These are phyloP conservation scores for Lippia alba DNA, from an alignment of 305 asterid genomes.

Conservation along the genomic window DNA sequence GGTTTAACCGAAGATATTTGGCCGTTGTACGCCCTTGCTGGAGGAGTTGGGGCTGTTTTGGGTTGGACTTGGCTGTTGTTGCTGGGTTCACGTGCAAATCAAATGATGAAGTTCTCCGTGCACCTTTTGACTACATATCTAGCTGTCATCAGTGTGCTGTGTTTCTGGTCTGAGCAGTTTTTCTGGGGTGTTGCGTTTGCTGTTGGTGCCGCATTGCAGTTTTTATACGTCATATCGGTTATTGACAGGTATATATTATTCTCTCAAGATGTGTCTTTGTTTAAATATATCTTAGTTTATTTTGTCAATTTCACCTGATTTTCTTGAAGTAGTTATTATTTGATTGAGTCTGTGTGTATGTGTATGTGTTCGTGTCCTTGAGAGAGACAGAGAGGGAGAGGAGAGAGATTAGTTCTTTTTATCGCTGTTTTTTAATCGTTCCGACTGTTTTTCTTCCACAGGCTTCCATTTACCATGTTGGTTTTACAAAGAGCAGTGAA, in stretches of 20 bases:
- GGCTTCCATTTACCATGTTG: constrained; percentile 98
- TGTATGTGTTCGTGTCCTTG: not conserved
- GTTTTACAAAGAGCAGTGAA: constrained; percentile 86
- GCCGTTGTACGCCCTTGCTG: constrained; percentile 85
- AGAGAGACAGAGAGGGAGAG: not conserved
- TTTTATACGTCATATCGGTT: constrained; percentile 83
- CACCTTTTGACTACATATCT: constrained; percentile 94
- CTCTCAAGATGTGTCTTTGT: not conserved
- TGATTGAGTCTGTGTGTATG: no score
- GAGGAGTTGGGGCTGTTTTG: constrained; percentile 70
- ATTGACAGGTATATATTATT: constrained; percentile 75
- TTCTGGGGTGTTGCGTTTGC: constrained; percentile 96
- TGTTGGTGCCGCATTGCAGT: constrained; percentile 85
- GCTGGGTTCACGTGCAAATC: constrained; percentile 77
- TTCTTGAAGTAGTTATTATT: no score
- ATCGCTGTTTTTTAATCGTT: constrained; percentile 15
- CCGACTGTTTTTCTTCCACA: constrained; percentile 38
- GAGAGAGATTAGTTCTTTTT: not conserved
- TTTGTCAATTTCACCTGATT: no score
- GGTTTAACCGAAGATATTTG: constrained; percentile 94
- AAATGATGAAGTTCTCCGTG: constrained; percentile 85
- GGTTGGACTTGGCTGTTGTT: constrained; percentile 92
- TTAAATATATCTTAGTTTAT: no score
- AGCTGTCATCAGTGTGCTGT: constrained; percentile 88
- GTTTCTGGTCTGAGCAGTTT: constrained; percentile 83